A percentile compares a stretch with the other conserved stretches of the same genome.
Evolutionary conservation across 2,329 filamentous ascomycete genomes (phyloP).

Genomic region (Simplicillium aogashimaense): DNA sequence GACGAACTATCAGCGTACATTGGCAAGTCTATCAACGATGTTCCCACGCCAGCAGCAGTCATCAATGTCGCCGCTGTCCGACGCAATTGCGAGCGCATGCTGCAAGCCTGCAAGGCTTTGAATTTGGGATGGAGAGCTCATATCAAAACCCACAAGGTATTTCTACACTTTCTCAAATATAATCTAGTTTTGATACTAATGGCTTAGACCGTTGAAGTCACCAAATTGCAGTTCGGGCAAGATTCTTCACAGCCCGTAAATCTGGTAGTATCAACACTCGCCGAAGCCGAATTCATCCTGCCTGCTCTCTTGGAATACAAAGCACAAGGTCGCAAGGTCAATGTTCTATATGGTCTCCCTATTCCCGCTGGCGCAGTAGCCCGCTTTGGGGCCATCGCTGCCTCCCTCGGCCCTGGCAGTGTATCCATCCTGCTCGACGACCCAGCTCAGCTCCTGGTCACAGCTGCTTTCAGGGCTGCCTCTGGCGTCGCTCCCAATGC

Average conservation of each 20-base stretch:
- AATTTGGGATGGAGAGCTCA: slow-evolving; percentile 63
- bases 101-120: slow-evolving; percentile 48
- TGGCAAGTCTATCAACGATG: slow-evolving; percentile 47
- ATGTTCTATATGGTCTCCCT: slow-evolving; percentile 66
- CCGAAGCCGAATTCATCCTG: slow-evolving; percentile 59
- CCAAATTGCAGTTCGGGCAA: slow-evolving; percentile 59
- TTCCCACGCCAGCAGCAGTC: slow-evolving; percentile 58
- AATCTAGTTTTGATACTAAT: neutral
- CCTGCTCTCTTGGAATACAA: slow-evolving; percentile 51
- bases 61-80: slow-evolving; percentile 57
- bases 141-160: slow-evolving; percentile 75
- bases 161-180: neutral
- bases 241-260: slow-evolving; percentile 37
- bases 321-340: slow-evolving; percentile 41
- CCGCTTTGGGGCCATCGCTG: slow-evolving; percentile 48
- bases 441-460: slow-evolving; percentile 42
- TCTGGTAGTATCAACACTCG: slow-evolving; percentile 64
- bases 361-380: slow-evolving; percentile 49
- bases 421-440: slow-evolving; percentile 64
- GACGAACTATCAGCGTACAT: slow-evolving; percentile 23
- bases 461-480: slow-evolving; percentile 29
- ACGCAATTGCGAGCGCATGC: slow-evolving; percentile 63
- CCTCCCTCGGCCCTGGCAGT: slow-evolving; percentile 41
- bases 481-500: slow-evolving; percentile 41
- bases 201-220: slow-evolving; percentile 52